A percentile compares a stretch with the other conserved stretches of the same genome.
These are phyloP conservation scores for Sanghuangporus baumii DNA, from an alignment of 1,284 basidiomycete species.

Conservation along the genomic window DNA sequence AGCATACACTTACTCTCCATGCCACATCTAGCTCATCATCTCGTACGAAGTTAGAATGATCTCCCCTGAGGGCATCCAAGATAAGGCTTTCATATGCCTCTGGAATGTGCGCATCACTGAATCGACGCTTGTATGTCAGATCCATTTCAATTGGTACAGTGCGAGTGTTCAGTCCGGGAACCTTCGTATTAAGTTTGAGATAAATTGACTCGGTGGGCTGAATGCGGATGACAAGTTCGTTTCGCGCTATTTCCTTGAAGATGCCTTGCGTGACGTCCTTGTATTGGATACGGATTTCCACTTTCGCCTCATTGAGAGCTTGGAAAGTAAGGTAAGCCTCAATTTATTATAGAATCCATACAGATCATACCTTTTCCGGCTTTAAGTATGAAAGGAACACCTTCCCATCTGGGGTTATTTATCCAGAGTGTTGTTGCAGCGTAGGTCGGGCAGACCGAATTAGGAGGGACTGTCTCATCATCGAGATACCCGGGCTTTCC, in stretches of 20 bases:
- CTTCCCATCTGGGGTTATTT: conserved; percentile 94
- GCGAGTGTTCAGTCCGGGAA: conserved; percentile 83
- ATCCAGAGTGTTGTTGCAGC: conserved; percentile 87
- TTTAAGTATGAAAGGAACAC: conserved; percentile 95
- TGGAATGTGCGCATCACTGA: conserved; percentile 83
- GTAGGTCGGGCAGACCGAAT: conserved; percentile 89
- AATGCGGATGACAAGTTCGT: conserved; percentile 93
- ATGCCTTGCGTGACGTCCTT: conserved; percentile 94
- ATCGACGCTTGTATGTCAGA: conserved; percentile 92
- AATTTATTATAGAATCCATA: conserved; percentile 5
- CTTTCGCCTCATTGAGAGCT: conserved; percentile 96
- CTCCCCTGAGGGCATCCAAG: conserved; percentile 83
- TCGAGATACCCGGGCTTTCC: conserved; percentile 97
- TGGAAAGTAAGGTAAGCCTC: conserved; percentile 3
- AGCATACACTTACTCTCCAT: conserved; percentile 69
- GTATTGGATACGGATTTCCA: conserved; percentile 94
- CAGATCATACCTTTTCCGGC: conserved; percentile 80
- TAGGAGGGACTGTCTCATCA: conserved; percentile 88
- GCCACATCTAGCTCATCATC: conserved; percentile 93
- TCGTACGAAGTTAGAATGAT: conserved; percentile 91
- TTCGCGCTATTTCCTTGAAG: conserved; percentile 90
- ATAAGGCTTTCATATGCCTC: conserved; percentile 94
- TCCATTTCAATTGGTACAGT: conserved; percentile 95
- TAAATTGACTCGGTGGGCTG: conserved; percentile 94
- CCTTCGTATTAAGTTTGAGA: conserved; percentile 92